Evolutionary conservation across 2,329 filamentous ascomycete genomes (phyloP).

Genomic region (Aspergillus melleus): DNA sequence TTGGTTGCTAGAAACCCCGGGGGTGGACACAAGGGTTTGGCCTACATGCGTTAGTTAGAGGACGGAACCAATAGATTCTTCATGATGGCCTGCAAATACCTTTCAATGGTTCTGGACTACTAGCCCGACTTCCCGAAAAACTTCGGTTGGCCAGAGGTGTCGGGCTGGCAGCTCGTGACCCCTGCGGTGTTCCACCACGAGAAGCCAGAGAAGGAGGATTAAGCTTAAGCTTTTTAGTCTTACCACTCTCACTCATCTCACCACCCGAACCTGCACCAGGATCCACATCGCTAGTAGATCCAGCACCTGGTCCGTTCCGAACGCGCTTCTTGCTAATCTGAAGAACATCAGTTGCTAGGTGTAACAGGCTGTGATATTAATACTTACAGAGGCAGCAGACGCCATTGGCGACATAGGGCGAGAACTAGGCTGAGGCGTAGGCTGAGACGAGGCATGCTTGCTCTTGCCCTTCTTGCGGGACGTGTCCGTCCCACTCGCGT

Average conservation of each 20-base stretch:
- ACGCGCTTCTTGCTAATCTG: constrained; percentile 55
- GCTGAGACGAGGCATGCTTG: constrained; percentile 52
- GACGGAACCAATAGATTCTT: not conserved
- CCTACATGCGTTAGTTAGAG: constrained; percentile 13
- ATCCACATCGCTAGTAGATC: constrained; percentile 59
- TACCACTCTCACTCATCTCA: constrained; percentile 47
- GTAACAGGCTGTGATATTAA: not conserved
- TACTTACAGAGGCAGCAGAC: constrained; percentile 54
- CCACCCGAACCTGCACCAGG: constrained; percentile 50
- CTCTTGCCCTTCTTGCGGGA: constrained; percentile 76
- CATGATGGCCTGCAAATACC: constrained; percentile 19
- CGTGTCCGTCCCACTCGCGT: constrained; percentile 89
- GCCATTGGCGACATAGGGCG: constrained; percentile 64
- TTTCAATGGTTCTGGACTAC: constrained; percentile 39
- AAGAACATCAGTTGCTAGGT: not conserved
- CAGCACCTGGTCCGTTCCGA: constrained; percentile 35
- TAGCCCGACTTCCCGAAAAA: constrained; percentile 38
- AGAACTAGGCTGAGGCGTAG: constrained; percentile 42
- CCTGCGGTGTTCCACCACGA: constrained; percentile 46
- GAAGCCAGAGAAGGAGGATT: constrained; percentile 42
- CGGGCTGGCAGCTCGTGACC: constrained; percentile 52
- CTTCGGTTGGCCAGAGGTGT: constrained; percentile 29
- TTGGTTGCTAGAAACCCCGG: constrained; percentile 25
- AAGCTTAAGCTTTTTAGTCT: constrained; percentile 51
- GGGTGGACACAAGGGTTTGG: constrained; percentile 33